These are phyloP conservation scores for Artemisia tridentata DNA, from an alignment of 129 eudicot genomes.

Conservation along the genomic window DNA sequence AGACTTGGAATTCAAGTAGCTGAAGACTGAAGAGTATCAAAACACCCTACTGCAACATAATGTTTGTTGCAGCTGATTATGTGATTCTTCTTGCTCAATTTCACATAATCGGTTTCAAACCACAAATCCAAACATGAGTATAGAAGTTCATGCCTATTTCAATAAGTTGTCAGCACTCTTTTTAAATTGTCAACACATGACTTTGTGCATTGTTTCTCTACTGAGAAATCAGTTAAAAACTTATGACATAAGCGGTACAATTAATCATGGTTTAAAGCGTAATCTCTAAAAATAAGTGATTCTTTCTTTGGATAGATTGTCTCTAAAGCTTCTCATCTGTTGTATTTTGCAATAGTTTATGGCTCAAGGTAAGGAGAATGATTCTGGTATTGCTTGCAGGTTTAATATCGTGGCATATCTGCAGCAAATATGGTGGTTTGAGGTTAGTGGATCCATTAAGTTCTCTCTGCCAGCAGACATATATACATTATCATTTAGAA, in stretches of 20 bases:
- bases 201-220: background rate
- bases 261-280: background rate
- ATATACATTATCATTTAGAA: constrained; percentile 68
- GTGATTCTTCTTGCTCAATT: too few species aligned
- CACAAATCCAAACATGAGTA: too few species aligned
- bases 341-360: background rate
- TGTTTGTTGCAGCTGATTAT: too few species aligned
- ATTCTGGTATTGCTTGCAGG: constrained; percentile 52
- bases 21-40: too few species aligned
- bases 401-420: constrained; percentile 72
- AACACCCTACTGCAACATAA: too few species aligned
- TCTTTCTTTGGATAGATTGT: background rate
- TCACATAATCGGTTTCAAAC: too few species aligned
- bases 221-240: background rate
- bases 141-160: too few species aligned
- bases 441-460: constrained; percentile 61
- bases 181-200: background rate
- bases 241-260: background rate
- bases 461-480: constrained; percentile 78
- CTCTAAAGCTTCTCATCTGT: background rate
- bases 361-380: constrained; percentile 6
- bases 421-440: constrained; percentile 99
- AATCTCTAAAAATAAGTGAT: background rate
- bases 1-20: too few species aligned
- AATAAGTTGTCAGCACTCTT: background rate